Conservation (phyloP, 106 monocot species). For the Triglochin maritima region DNA sequence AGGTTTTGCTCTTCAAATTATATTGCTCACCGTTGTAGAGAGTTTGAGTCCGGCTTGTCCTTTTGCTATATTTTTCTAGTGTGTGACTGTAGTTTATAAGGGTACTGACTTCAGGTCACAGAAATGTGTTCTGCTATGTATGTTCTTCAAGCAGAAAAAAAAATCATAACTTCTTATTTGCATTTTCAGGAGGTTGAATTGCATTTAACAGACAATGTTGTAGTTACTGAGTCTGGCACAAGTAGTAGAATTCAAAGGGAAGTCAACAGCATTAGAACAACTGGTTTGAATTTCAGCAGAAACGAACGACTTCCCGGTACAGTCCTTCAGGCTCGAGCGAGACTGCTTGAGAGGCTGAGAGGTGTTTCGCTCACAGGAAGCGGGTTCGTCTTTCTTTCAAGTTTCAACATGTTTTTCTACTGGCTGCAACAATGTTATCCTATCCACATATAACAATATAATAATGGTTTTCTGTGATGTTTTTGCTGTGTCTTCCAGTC, state of each 20-base stretch:
- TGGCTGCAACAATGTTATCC: no score
- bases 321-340: conserved; percentile 53
- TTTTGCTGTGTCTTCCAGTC: conserved; percentile 10
- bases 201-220: not conserved
- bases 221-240: conserved; percentile 11
- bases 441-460: not conserved
- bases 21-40: no score
- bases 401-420: not conserved
- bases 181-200: conserved; percentile 24
- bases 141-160: no score
- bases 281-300: conserved; percentile 13
- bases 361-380: conserved; percentile 38
- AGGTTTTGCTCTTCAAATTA: no score
- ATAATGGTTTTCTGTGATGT: not conserved
- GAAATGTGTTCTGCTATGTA: no score
- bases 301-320: conserved; percentile 41
- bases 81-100: no score
- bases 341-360: conserved; percentile 66
- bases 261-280: conserved; percentile 5
- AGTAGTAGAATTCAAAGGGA: conserved; percentile 8
- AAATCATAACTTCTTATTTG: no score
- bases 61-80: no score
- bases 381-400: conserved; percentile 23
- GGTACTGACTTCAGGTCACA: no score
- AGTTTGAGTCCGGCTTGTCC: no score